A percentile compares a stretch with the other conserved stretches of the same genome.
Evolutionary conservation across 129 eudicot genomes (phyloP).

Genomic region (Flaveria trinervia): DNA sequence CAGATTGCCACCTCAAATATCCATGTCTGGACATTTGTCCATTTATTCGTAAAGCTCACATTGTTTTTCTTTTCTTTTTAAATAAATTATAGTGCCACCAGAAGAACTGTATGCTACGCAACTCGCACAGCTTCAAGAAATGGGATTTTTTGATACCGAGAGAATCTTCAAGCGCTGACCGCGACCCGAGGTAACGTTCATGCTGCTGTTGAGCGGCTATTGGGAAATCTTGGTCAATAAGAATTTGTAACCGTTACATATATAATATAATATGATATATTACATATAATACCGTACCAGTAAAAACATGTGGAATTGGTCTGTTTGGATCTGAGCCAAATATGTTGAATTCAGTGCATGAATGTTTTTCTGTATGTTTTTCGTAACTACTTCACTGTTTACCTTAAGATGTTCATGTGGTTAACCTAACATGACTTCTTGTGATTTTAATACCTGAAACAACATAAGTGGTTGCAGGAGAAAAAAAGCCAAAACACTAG

Average conservation of each 20-base stretch:
- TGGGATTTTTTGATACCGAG: constrained; percentile 83
- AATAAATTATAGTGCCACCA: constrained; percentile 54
- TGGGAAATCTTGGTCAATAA: constrained; percentile 69
- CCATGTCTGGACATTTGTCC: neutral
- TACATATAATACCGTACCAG: constrained; percentile 28
- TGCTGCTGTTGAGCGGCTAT: constrained; percentile 78
- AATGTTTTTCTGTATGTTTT: constrained; percentile 32
- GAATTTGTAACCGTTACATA: constrained; percentile 15
- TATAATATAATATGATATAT: constrained; percentile 15
- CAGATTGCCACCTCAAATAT: constrained; percentile 5
- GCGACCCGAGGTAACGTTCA: constrained; percentile 79
- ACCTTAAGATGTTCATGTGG: neutral
- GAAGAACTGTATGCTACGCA: constrained; percentile 84
- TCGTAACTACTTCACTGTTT: constrained; percentile 17
- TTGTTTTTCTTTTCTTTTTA: neutral
- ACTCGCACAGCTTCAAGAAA: constrained; percentile 72
- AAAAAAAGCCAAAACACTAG: no score
- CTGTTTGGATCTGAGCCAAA: constrained; percentile 31
- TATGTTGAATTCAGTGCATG: constrained; percentile 37
- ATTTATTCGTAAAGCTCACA: constrained; percentile 1
- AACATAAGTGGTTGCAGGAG: neutral
- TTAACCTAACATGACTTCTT: neutral
- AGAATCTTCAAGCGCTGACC: constrained; percentile 70
- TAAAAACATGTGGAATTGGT: constrained; percentile 30
- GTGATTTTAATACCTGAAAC: neutral